Base-by-base conservation (phyloP, 495 filamentous ascomycete genomes). In the Pseudomonodictys pantanalensis region DNA sequence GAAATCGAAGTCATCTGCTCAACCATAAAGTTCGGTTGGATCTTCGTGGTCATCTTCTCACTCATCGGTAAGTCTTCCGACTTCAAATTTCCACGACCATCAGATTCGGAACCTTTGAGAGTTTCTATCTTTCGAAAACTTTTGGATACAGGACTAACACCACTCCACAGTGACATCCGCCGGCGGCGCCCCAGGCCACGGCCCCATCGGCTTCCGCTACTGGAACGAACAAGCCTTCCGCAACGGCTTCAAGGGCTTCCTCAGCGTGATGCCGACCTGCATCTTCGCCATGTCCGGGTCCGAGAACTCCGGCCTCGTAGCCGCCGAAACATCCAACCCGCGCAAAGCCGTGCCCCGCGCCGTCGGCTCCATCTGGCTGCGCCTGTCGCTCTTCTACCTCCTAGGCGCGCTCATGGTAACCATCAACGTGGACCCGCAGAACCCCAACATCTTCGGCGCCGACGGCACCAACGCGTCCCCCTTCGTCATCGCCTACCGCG, bases 171-270 rank as follows among this genome's bases (percentile, higher is more conserved):
- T 61, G 23, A 47, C 59, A 3, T 66, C 63, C 30, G 66, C 66
- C 32, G 66, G 63, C 24, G 66, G 52, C n/a, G 58, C 28, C 23
- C 61, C 61, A 6, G 49, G 51, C 29, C 49, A 58, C 38, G 50
- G 22, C n/a, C 48, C 66, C 2, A 43, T 66, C 20, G 66, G 66
- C 3, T 69, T 69, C 56, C 63, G 66, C 17, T 69, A 69, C 54
- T 69, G 66, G 66, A 66, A 60, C 11, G 24, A 33, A 17, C 24
- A 47, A 17, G 48, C 63, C 17, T 66, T 69, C 54, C 60, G 29
- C 24, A 52, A 69, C 25, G 63, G 63, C 45, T 66, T 69, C 67
- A 69, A 69, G 44, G 61, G 67, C 17, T 67, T 69, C 57, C 30
- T 67, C 18, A 43, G 45, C 17, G 67, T 68, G 28, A 60, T 69